Evolutionary conservation across 2,329 filamentous ascomycete species (phyloP).

Genomic region (Seiridium unicorne): DNA sequence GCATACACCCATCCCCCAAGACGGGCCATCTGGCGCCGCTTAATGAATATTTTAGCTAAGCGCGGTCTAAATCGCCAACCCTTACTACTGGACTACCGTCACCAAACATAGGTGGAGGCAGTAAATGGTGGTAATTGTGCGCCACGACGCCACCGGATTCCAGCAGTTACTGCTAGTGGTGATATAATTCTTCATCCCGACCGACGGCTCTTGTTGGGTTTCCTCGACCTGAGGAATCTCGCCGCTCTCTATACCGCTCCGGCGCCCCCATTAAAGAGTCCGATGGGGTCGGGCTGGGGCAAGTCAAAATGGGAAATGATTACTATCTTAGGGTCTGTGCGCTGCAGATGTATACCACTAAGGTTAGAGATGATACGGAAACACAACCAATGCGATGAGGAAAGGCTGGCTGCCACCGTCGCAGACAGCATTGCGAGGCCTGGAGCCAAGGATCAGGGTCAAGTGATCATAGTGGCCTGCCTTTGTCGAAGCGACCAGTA

Average conservation of each 20-base stretch:
- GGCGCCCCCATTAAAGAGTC: not conserved
- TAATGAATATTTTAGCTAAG: constrained; percentile 2
- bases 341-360: not conserved
- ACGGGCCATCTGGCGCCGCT: not conserved
- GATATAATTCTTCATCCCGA: not conserved
- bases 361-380: not conserved
- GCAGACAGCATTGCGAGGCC: not conserved
- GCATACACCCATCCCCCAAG: not conserved
- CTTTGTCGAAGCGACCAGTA: not conserved
- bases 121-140: not conserved
- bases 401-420: not conserved
- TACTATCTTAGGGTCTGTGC: not conserved
- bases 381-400: not conserved
- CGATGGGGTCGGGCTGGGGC: too few relatives aligned
- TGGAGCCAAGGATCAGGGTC: not conserved
- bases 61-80: not conserved
- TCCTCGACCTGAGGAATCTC: not conserved
- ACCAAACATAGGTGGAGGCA: too few relatives aligned
- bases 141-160: not conserved
- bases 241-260: not conserved
- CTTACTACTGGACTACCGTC: too few relatives aligned
- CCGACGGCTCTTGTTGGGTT: not conserved
- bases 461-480: not conserved
- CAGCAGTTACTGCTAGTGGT: not conserved
- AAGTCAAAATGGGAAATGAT: not conserved